Evolutionary conservation across 331 rosid genomes (phyloP).

Genomic region (Saraca asoca): DNA sequence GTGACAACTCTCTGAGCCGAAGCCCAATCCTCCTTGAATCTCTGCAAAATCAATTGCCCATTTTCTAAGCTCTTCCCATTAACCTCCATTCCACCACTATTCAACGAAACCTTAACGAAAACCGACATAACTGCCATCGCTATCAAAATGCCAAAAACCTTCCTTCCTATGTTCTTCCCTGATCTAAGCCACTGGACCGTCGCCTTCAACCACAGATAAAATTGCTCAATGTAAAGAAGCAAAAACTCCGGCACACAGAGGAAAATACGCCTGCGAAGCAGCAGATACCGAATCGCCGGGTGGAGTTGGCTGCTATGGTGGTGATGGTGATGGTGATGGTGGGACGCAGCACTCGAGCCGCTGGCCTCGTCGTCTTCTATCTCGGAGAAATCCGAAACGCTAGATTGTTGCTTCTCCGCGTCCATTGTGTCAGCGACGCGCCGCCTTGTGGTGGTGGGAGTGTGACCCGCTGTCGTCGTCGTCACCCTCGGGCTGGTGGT

Average conservation of each 20-base stretch:
- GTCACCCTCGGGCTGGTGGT: constrained; percentile 54
- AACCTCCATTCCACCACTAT: constrained; percentile 52
- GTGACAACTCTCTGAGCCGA: constrained; percentile 62
- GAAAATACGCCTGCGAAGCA: constrained; percentile 54
- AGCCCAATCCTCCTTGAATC: constrained; percentile 69
- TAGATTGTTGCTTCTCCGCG: constrained; percentile 44
- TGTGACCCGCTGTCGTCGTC: constrained; percentile 40
- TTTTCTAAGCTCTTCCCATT: constrained; percentile 48
- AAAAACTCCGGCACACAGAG: constrained; percentile 58
- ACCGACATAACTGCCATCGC: constrained; percentile 63
- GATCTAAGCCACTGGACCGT: constrained; percentile 48
- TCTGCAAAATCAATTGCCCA: constrained; percentile 61
- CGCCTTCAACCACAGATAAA: constrained; percentile 44
- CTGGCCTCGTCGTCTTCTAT: constrained; percentile 43
- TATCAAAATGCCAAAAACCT: constrained; percentile 48
- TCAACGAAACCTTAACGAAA: constrained; percentile 55
- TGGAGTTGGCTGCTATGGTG: constrained; percentile 36
- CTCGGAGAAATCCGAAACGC: constrained; percentile 44
- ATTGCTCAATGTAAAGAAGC: constrained; percentile 43
- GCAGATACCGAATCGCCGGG: constrained; percentile 45
- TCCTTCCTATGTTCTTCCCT: constrained; percentile 56
- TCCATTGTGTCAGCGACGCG: constrained; percentile 72
- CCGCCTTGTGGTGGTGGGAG: constrained; percentile 67
- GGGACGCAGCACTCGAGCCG: constrained; percentile 32
- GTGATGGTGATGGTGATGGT: constrained; percentile 21